These are phyloP conservation scores for Tardiomyces depauwii DNA, from an alignment of 1,139 yeast genomes.

Conservation along the genomic window DNA sequence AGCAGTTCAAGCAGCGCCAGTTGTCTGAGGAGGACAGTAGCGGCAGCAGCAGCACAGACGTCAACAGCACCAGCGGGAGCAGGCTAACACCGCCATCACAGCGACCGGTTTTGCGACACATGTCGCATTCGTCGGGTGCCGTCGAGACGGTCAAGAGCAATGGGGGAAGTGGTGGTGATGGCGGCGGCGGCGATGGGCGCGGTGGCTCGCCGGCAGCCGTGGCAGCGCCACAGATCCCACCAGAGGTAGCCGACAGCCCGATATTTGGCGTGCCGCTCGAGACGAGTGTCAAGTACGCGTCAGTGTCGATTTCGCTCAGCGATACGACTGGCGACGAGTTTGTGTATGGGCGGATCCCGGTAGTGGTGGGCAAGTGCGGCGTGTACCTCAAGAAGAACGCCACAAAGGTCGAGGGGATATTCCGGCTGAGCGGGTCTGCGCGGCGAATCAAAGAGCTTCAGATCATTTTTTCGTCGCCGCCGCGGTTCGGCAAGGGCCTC, in stretches of 20 bases:
- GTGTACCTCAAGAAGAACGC: constrained; percentile 63
- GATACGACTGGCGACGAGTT: constrained; percentile 39
- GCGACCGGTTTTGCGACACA: constrained; percentile 20
- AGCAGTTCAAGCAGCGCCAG: constrained; percentile 26
- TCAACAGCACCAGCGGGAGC: neutral
- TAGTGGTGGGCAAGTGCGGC: constrained; percentile 95
- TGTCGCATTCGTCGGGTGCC: constrained; percentile 20
- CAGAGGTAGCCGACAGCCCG: constrained; percentile 23
- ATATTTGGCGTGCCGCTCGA: constrained; percentile 83
- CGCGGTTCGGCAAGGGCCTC: constrained; percentile 77
- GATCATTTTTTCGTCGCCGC: constrained; percentile 71
- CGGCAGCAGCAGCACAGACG: neutral
- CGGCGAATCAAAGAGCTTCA: constrained; percentile 83
- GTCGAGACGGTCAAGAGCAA: constrained; percentile 1
- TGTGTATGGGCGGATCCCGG: constrained; percentile 70
- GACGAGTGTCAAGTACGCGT: constrained; percentile 61
- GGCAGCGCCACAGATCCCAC: constrained; percentile 7
- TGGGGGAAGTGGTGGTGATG: neutral
- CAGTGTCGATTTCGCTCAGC: constrained; percentile 59
- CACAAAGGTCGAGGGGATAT: constrained; percentile 71
- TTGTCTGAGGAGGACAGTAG: constrained; percentile 1
- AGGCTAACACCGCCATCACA: neutral
- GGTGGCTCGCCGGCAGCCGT: constrained; percentile 2
- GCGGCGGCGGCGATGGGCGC: neutral
- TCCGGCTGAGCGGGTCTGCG: constrained; percentile 86